These are phyloP conservation scores for Trichoderma harzianum DNA, from an alignment of 2,329 filamentous ascomycete genomes.

Conservation along the genomic window DNA sequence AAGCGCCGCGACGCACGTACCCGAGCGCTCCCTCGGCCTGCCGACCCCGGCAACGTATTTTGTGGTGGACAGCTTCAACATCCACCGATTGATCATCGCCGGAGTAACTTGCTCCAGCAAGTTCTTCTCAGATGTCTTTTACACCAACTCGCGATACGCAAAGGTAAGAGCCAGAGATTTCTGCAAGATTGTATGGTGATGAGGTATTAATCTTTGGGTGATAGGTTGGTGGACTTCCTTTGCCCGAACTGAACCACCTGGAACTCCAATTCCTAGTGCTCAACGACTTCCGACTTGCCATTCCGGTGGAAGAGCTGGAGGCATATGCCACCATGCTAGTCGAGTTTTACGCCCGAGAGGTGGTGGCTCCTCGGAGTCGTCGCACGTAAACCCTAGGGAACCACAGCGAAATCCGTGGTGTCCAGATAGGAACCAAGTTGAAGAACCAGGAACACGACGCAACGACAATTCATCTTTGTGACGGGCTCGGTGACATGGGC, in stretches of 20 bases:
- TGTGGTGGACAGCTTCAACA: slow-evolving; percentile 98
- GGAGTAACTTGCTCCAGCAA: slow-evolving; percentile 98
- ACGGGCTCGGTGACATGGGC: slow-evolving; percentile 1
- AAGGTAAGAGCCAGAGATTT: slow-evolving; percentile 62
- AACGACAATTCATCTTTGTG: background rate
- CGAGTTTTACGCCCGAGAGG: slow-evolving; percentile 92
- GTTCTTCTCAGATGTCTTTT: slow-evolving; percentile 98
- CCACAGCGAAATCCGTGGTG: background rate
- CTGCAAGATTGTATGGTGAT: background rate
- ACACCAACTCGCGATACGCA: slow-evolving; percentile 97
- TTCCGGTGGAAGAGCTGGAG: slow-evolving; percentile 92
- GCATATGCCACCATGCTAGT: slow-evolving; percentile 98
- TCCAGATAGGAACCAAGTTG: background rate
- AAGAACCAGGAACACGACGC: background rate
- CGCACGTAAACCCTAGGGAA: background rate
- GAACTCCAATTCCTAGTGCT: slow-evolving; percentile 93
- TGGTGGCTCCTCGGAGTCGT: slow-evolving; percentile 47
- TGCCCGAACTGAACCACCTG: slow-evolving; percentile 90
- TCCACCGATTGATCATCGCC: slow-evolving; percentile 92
- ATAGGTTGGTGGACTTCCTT: slow-evolving; percentile 88
- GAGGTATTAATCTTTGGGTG: slow-evolving; percentile 19
- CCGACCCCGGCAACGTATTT: slow-evolving; percentile 59
- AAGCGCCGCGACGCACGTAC: background rate
- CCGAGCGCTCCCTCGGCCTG: slow-evolving; percentile 25
- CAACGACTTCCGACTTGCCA: slow-evolving; percentile 91